Conservation (phyloP, 108 stramenopile genomes). For the Pseudonitzschia delicatissima region DNA sequence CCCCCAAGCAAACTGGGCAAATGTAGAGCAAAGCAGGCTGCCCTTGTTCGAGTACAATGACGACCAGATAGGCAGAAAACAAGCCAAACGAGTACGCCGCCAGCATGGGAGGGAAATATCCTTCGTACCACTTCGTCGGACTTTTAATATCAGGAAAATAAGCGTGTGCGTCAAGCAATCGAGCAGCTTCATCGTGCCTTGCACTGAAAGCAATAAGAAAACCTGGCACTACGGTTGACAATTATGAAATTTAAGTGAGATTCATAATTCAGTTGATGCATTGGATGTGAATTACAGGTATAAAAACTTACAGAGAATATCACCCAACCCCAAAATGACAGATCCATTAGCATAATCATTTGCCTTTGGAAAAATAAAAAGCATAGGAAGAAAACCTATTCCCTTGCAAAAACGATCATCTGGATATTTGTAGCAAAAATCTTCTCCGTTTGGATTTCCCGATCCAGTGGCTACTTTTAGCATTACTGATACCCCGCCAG, state of each 20-base stretch:
- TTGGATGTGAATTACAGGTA: neutral
- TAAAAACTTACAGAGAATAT: slow-evolving; percentile 63
- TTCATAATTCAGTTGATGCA: neutral
- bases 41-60: slow-evolving; percentile 71
- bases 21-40: slow-evolving; percentile 87
- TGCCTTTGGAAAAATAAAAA: slow-evolving; percentile 75
- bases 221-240: slow-evolving; percentile 81
- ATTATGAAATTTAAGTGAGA: neutral
- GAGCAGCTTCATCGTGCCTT: slow-evolving; percentile 60
- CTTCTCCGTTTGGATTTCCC: slow-evolving; percentile 34
- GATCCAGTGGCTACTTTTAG: slow-evolving; percentile 74
- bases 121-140: slow-evolving; percentile 34
- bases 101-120: slow-evolving; percentile 58
- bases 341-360: slow-evolving; percentile 74
- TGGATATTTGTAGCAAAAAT: slow-evolving; percentile 61
- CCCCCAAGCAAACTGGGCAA: slow-evolving; percentile 73
- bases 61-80: slow-evolving; percentile 72
- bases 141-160: slow-evolving; percentile 20
- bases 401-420: slow-evolving; percentile 46
- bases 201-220: slow-evolving; percentile 71
- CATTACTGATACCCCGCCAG: slow-evolving; percentile 70
- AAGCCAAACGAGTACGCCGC: slow-evolving; percentile 80
- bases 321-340: slow-evolving; percentile 84
- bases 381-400: slow-evolving; percentile 75
- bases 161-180: slow-evolving; percentile 39